phyloP scores from a whole-genome alignment of 768 basidiomycete species.

The Saitozyma sp. region DNA sequence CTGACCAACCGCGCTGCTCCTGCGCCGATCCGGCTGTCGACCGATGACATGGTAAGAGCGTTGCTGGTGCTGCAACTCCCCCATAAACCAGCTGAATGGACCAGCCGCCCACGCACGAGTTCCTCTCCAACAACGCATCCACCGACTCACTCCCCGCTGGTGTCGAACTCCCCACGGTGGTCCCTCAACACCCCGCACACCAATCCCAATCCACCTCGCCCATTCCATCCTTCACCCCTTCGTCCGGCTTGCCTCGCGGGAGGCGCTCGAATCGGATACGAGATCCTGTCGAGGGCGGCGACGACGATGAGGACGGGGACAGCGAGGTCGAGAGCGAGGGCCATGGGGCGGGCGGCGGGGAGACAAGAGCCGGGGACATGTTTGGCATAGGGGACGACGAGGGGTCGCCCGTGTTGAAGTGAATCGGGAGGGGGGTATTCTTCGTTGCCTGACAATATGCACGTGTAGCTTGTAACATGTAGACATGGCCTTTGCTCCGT shows the following conservation, averaged over 20 bases:
- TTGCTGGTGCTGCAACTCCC: background rate
- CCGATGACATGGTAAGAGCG: conserved; percentile 8
- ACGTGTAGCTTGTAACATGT: too few relatives aligned
- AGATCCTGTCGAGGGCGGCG: background rate
- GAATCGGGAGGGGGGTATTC: too few relatives aligned
- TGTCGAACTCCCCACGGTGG: conserved; percentile 15
- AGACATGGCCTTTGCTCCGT: too few relatives aligned
- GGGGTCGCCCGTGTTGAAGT: background rate
- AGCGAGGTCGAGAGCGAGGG: conserved; percentile 3
- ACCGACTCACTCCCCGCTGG: conserved; percentile 38
- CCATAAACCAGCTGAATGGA: conserved; percentile 6
- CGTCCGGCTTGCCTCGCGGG: too few relatives aligned
- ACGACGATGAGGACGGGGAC: background rate
- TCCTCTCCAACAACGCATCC: conserved; percentile 40
- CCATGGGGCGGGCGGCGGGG: background rate
- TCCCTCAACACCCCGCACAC: conserved; percentile 4
- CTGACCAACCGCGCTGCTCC: too few relatives aligned
- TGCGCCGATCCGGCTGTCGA: conserved; percentile 8
- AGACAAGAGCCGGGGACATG: background rate
- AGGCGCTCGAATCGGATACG: too few relatives aligned
- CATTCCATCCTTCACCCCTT: background rate
- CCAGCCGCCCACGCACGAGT: conserved; percentile 34
- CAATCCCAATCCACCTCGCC: background rate
- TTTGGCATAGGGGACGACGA: conserved; percentile 23
- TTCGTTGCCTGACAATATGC: too few relatives aligned